A percentile compares a stretch with the other conserved stretches of the same genome.
These are phyloP conservation scores for Sporisorium reilianum DNA, from an alignment of 1,284 basidiomycete species.

Conservation along the genomic window DNA sequence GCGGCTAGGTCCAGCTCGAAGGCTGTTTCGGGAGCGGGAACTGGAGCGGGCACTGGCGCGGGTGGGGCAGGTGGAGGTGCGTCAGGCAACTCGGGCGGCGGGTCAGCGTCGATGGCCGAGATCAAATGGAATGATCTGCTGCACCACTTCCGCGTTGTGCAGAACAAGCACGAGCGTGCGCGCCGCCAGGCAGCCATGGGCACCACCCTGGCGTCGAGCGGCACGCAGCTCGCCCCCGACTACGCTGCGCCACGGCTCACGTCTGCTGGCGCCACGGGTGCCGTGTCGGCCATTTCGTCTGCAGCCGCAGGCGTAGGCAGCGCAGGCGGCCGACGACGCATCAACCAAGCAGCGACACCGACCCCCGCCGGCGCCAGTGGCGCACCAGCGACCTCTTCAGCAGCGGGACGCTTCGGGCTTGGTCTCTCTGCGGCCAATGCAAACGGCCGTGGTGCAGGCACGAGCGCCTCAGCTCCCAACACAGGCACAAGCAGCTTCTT, in stretches of 20 bases:
- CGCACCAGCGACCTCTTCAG: slow-evolving; percentile 4
- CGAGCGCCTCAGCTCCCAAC: slow-evolving; percentile 11
- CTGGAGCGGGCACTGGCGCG: slow-evolving; percentile 6
- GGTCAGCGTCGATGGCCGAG: slow-evolving; percentile 40
- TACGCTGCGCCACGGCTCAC: slow-evolving; percentile 30
- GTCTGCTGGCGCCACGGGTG: slow-evolving; percentile 2
- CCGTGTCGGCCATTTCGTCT: slow-evolving; percentile 17
- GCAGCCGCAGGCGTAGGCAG: slow-evolving; percentile 5
- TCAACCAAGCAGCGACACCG: slow-evolving; percentile 31
- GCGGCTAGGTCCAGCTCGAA: slow-evolving; percentile 9
- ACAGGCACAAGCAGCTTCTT: slow-evolving; percentile 41
- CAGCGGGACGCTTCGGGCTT: slow-evolving; percentile 27
- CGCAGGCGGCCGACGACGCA: slow-evolving; percentile 22
- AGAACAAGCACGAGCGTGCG: slow-evolving; percentile 63
- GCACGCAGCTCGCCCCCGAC: slow-evolving; percentile 19
- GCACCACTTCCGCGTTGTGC: slow-evolving; percentile 63
- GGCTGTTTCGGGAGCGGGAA: slow-evolving; percentile 5
- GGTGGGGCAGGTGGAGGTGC: slow-evolving; percentile 10
- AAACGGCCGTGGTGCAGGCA: background rate
- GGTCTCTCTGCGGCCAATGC: slow-evolving; percentile 19
- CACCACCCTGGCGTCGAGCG: slow-evolving; percentile 7
- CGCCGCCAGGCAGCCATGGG: slow-evolving; percentile 36
- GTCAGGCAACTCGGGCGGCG: slow-evolving; percentile 6
- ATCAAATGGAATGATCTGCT: slow-evolving; percentile 66
- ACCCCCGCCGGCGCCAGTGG: background rate